These are phyloP conservation scores for Canavalia gladiata DNA, from an alignment of 306 rosid species.

Conservation along the genomic window DNA sequence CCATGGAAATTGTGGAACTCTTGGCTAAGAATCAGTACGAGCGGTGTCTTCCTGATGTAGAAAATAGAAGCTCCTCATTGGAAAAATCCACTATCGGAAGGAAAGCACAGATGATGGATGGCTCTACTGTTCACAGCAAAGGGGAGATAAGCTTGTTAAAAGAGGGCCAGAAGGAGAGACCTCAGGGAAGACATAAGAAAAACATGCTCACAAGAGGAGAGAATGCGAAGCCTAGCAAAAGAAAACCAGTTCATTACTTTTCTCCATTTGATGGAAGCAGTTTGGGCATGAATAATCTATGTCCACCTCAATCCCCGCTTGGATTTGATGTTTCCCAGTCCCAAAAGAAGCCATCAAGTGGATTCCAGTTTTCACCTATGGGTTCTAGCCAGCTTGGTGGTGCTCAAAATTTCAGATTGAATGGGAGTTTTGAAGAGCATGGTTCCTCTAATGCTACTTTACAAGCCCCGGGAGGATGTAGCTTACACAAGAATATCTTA, in stretches of 20 bases:
- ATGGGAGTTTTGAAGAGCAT: conserved; percentile 58
- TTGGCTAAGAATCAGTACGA: conserved; percentile 91
- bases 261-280: conserved; percentile 57
- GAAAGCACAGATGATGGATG: conserved; percentile 57
- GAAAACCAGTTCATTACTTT: conserved; percentile 61
- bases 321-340: conserved; percentile 64
- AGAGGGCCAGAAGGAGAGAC: conserved; percentile 61
- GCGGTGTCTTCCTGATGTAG: conserved; percentile 75
- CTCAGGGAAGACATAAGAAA: conserved; percentile 60
- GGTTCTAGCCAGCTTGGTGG: conserved; percentile 62
- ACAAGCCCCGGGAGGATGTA: conserved; percentile 68
- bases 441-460: conserved; percentile 59
- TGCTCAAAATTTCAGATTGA: conserved; percentile 64
- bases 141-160: conserved; percentile 56
- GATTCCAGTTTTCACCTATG: conserved; percentile 64
- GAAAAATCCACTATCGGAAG: conserved; percentile 60
- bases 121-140: conserved; percentile 47
- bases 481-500: conserved; percentile 61
- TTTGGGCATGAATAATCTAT: conserved; percentile 50
- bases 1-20: conserved; percentile 95
- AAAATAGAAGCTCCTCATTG: conserved; percentile 47
- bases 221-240: conserved; percentile 62
- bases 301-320: conserved; percentile 57
- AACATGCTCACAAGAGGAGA: conserved; percentile 51
- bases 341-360: conserved; percentile 67